Conservation (phyloP, 2,329 filamentous ascomycete species). For the Trichoderma pleuroti region DNA sequence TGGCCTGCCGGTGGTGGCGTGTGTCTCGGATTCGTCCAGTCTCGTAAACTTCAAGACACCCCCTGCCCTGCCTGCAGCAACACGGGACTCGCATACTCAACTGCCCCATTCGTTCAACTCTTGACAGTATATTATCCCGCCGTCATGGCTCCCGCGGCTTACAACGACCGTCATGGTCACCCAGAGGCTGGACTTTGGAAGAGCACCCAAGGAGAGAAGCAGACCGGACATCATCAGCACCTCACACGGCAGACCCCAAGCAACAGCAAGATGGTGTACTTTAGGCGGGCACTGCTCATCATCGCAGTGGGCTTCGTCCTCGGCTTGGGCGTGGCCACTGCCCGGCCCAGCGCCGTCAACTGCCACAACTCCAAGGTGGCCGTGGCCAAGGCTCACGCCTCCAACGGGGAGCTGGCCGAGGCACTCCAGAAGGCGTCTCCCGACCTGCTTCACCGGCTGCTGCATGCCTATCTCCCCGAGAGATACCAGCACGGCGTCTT, state of each 20-base stretch:
- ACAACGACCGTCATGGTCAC: constrained; percentile 14
- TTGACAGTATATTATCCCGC: not conserved
- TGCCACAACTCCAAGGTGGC: constrained; percentile 12
- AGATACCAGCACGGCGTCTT: constrained; percentile 68
- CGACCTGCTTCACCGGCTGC: constrained; percentile 60
- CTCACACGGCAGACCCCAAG: not conserved
- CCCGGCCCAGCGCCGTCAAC: constrained; percentile 9
- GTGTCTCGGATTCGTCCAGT: constrained; percentile 12
- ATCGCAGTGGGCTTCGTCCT: constrained; percentile 28
- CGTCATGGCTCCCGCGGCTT: constrained; percentile 21
- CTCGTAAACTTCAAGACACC: constrained; percentile 16
- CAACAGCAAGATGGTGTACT: constrained; percentile 22
- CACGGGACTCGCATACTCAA: constrained; percentile 2
- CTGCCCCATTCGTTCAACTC: not conserved
- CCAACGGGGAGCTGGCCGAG: not conserved
- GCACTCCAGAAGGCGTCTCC: constrained; percentile 52
- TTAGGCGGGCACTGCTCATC: constrained; percentile 19
- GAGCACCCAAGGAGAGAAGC: constrained; percentile 26
- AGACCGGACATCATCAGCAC: constrained; percentile 10
- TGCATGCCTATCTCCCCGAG: constrained; percentile 60
- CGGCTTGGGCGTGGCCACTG: constrained; percentile 25
- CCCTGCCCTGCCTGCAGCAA: constrained; percentile 12
- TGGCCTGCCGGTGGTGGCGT: constrained; percentile 7
- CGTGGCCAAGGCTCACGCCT: constrained; percentile 28
- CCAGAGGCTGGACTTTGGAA: constrained; percentile 27